Evolutionary conservation across 2,329 filamentous ascomycete species (phyloP).

Genomic region (Hymenoscyphus linearis): DNA sequence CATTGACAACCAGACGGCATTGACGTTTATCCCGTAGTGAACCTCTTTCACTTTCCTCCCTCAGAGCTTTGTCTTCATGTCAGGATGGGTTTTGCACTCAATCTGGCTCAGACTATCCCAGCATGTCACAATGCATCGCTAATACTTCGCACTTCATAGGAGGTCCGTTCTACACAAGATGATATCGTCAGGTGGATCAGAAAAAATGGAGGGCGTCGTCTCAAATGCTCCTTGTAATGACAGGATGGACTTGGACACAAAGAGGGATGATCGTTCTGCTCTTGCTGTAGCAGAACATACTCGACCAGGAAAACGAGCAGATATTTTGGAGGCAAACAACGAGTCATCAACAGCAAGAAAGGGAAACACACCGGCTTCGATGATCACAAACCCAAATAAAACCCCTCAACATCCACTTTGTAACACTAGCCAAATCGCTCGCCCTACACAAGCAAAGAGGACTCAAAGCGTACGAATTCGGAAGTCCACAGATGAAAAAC

Average conservation of each 20-base stretch:
- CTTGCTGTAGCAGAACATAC: background rate
- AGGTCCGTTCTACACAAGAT: background rate
- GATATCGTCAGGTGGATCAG: background rate
- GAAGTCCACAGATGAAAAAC: background rate
- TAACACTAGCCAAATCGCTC: background rate
- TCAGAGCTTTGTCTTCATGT: background rate
- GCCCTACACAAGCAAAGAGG: background rate
- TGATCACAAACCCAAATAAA: background rate
- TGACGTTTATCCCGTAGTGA: background rate
- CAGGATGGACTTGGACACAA: background rate
- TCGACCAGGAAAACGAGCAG: background rate
- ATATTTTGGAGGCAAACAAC: background rate
- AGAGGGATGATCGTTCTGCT: background rate
- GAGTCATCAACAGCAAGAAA: background rate
- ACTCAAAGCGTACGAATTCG: background rate
- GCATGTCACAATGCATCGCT: background rate
- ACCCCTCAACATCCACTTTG: background rate
- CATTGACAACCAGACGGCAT: background rate
- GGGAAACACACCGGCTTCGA: background rate
- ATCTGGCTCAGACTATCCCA: too few relatives aligned
- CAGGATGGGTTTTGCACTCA: background rate
- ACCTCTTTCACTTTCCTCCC: background rate
- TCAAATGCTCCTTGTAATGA: background rate
- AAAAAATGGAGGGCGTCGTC: background rate
- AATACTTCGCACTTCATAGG: background rate